Conservation (phyloP, 768 basidiomycete species). For the Amanita muscaria region DNA sequence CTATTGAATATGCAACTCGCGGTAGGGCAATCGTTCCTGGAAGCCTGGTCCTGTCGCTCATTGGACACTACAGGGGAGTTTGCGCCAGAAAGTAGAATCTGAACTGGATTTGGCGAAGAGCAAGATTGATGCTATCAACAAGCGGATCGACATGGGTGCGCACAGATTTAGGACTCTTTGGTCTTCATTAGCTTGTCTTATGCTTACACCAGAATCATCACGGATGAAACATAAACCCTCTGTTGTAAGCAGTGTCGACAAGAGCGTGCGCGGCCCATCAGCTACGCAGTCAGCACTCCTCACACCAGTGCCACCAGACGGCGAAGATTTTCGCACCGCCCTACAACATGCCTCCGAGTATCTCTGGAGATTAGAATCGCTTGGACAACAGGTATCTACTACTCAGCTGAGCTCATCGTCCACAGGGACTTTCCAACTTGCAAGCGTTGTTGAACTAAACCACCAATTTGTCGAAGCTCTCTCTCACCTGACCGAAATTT, state of each 20-base stretch:
- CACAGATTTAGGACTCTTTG: neutral
- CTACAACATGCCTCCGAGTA: conserved; percentile 54
- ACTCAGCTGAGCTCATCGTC: conserved; percentile 22
- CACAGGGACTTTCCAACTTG: conserved; percentile 16
- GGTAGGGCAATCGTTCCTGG: conserved; percentile 26
- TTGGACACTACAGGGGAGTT: conserved; percentile 36
- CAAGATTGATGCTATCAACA: conserved; percentile 62
- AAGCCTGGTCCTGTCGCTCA: neutral
- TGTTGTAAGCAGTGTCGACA: conserved; percentile 22
- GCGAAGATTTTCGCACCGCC: conserved; percentile 67
- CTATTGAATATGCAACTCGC: conserved; percentile 61
- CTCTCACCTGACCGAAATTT: conserved; percentile 50
- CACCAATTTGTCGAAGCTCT: conserved; percentile 55
- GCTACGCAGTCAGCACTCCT: neutral
- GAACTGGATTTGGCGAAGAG: conserved; percentile 69
- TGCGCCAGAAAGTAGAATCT: conserved; percentile 63
- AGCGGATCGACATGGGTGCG: conserved; percentile 48
- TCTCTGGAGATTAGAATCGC: conserved; percentile 46
- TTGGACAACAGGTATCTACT: conserved; percentile 26
- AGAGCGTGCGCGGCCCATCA: conserved; percentile 26
- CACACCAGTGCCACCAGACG: conserved; percentile 15
- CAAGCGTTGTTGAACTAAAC: conserved; percentile 36
- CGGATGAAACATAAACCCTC: conserved; percentile 17
- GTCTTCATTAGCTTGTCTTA: conserved; percentile 10
- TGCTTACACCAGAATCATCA: conserved; percentile 22